Conservation (phyloP, 2,329 filamentous ascomycete genomes). For the Gremmenia infestans region DNA sequence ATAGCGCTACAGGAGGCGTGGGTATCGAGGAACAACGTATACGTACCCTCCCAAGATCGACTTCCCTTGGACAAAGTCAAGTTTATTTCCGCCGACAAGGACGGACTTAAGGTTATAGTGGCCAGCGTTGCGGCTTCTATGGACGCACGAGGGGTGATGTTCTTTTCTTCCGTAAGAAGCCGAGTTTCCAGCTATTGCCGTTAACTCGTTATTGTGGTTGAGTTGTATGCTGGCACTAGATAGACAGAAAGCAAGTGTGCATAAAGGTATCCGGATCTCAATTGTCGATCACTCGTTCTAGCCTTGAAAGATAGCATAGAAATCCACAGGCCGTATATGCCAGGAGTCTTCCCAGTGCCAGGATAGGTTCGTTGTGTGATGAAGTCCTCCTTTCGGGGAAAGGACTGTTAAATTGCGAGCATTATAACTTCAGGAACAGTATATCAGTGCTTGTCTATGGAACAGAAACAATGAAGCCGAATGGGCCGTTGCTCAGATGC, state of each 20-base stretch:
- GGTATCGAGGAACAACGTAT: not conserved
- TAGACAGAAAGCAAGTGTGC: not conserved
- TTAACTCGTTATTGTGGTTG: slow-evolving; percentile 1
- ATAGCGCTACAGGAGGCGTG: not conserved
- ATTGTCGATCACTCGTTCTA: slow-evolving; percentile 8
- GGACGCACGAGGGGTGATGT: not conserved
- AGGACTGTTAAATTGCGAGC: not conserved
- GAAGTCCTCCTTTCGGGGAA: not conserved
- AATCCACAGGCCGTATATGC: not conserved
- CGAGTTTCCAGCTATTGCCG: not conserved
- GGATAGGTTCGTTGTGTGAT: not conserved
- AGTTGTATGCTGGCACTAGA: not conserved
- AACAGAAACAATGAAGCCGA: slow-evolving; percentile 9
- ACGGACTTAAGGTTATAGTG: slow-evolving; percentile 16
- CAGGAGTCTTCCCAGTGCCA: not conserved
- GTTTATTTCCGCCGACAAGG: slow-evolving; percentile 7
- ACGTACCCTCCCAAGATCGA: slow-evolving; percentile 17
- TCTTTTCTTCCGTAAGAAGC: not conserved
- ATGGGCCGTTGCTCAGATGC: slow-evolving; percentile 22
- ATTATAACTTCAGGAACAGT: slow-evolving; percentile 16
- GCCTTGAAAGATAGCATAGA: not conserved
- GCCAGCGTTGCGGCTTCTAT: slow-evolving; percentile 21
- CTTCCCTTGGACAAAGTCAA: not conserved
- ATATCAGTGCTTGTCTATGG: slow-evolving; percentile 9
- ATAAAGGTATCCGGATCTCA: slow-evolving; percentile 8